Percentiles rank a stretch among this genome's conserved stretches.
Conservation (phyloP, 495 filamentous ascomycete genomes). For the Penicillium psychrofluorescens region DNA sequence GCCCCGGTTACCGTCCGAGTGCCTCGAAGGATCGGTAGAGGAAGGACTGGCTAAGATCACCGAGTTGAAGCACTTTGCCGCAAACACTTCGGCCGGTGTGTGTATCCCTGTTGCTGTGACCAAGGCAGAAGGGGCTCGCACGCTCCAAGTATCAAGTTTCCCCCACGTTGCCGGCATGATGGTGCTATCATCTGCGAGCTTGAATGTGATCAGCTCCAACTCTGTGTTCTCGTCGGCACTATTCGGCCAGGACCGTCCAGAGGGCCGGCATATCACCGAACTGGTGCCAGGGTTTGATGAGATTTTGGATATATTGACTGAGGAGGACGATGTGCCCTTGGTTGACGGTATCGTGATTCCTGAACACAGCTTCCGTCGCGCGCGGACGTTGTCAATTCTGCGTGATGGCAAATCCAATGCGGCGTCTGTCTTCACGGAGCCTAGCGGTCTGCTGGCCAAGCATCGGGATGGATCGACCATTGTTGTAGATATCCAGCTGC, state of each 20-base stretch:
- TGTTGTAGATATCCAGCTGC: conserved; percentile 90
- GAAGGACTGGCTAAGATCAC: conserved; percentile 62
- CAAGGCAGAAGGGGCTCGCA: conserved; percentile 54
- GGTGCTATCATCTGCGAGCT: conserved; percentile 67
- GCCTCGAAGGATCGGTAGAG: conserved; percentile 52
- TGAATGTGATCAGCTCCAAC: conserved; percentile 85
- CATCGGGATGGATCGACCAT: conserved; percentile 88
- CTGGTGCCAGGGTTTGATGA: conserved; percentile 84
- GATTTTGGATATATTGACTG: conserved; percentile 68
- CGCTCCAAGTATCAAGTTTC: conserved; percentile 81
- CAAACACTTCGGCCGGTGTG: conserved; percentile 61
- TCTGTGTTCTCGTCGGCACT: conserved; percentile 87
- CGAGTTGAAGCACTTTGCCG: conserved; percentile 71
- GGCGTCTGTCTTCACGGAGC: conserved; percentile 66
- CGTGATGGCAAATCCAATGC: conserved; percentile 69
- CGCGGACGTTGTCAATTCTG: conserved; percentile 72
- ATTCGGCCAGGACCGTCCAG: conserved; percentile 78
- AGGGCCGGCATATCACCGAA: conserved; percentile 69
- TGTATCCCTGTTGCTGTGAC: conserved; percentile 74
- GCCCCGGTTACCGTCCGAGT: conserved; percentile 70
- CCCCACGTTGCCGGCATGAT: conserved; percentile 97
- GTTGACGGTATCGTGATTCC: conserved; percentile 95
- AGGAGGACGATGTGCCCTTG: conserved; percentile 76
- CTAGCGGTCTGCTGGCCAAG: conserved; percentile 73
- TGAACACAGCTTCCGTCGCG: conserved; percentile 89